Evolutionary conservation across 352 stramenopile species (phyloP).

Genomic region (Phytophthora colocasiae): DNA sequence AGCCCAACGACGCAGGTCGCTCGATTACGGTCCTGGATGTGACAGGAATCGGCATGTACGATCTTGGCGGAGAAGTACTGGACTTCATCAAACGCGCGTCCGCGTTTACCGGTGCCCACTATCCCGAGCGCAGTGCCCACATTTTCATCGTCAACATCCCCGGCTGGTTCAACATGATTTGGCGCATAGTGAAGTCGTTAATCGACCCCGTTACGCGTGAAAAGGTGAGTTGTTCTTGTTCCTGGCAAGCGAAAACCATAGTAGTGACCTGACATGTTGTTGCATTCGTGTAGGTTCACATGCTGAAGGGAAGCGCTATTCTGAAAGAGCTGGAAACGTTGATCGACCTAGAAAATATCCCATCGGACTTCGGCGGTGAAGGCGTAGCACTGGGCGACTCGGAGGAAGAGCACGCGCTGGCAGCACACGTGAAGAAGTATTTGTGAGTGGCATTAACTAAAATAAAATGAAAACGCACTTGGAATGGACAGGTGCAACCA

Average conservation of each 20-base stretch:
- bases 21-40: slow-evolving; percentile 89
- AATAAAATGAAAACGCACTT: slow-evolving; percentile 27
- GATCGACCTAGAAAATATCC: slow-evolving; percentile 75
- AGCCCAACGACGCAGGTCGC: slow-evolving; percentile 71
- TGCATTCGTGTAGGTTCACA: slow-evolving; percentile 60
- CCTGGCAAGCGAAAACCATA: neutral
- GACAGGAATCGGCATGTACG: slow-evolving; percentile 88
- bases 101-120: slow-evolving; percentile 92
- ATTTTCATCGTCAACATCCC: slow-evolving; percentile 97
- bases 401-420: slow-evolving; percentile 69
- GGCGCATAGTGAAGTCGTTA: slow-evolving; percentile 93
- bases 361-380: slow-evolving; percentile 73
- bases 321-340: slow-evolving; percentile 73
- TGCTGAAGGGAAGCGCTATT: slow-evolving; percentile 86
- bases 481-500: slow-evolving; percentile 19
- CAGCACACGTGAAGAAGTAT: slow-evolving; percentile 78
- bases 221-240: slow-evolving; percentile 75
- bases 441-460: slow-evolving; percentile 37
- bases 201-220: slow-evolving; percentile 94
- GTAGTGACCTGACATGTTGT: slow-evolving; percentile 9
- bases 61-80: slow-evolving; percentile 86
- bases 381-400: slow-evolving; percentile 70
- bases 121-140: slow-evolving; percentile 93
- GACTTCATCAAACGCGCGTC: slow-evolving; percentile 91
- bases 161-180: slow-evolving; percentile 95